Conservation (phyloP, 164 flowering plant species). For the Warburgia ugandensis region DNA sequence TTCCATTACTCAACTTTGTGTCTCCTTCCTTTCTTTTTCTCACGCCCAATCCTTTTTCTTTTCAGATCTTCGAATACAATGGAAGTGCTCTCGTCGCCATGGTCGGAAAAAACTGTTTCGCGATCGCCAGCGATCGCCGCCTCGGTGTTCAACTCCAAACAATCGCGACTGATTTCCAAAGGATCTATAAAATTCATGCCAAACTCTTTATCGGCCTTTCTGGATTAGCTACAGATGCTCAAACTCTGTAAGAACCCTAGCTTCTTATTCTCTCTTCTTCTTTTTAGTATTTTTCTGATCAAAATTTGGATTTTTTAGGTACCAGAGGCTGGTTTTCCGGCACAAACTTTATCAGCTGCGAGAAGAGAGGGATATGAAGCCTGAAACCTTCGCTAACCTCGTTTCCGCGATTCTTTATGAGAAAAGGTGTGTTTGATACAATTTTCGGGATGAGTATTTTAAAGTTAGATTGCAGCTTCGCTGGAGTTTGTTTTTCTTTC, state of each 20-base stretch:
- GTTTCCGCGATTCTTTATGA: too few relatives aligned
- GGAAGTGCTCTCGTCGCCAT: conserved; percentile 87
- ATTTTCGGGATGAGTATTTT: too few relatives aligned
- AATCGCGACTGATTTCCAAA: conserved; percentile 79
- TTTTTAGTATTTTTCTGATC: too few relatives aligned
- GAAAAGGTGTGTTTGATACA: conserved; percentile 64
- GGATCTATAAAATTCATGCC: conserved; percentile 62
- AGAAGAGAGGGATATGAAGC: conserved; percentile 92
- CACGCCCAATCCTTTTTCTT: too few relatives aligned
- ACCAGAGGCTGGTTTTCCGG: conserved; percentile 70
- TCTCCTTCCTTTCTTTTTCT: too few relatives aligned
- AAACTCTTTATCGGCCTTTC: conserved; percentile 63
- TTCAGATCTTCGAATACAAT: too few relatives aligned
- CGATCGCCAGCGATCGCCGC: conserved; percentile 81
- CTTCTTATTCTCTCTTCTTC: too few relatives aligned
- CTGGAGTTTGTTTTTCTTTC: too few relatives aligned
- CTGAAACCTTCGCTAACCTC: conserved; percentile 84
- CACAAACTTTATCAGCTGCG: conserved; percentile 78
- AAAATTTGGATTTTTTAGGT: conserved; percentile 30
- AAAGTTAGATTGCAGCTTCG: too few relatives aligned
- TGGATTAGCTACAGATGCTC: conserved; percentile 82
- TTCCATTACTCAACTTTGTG: too few relatives aligned
- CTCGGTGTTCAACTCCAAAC: conserved; percentile 92
- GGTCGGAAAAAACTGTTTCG: conserved; percentile 96
- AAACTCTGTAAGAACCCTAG: conserved; percentile 47